Evolutionary conservation across 148 eudicot genomes (phyloP).

Genomic region (Cornus kousa): DNA sequence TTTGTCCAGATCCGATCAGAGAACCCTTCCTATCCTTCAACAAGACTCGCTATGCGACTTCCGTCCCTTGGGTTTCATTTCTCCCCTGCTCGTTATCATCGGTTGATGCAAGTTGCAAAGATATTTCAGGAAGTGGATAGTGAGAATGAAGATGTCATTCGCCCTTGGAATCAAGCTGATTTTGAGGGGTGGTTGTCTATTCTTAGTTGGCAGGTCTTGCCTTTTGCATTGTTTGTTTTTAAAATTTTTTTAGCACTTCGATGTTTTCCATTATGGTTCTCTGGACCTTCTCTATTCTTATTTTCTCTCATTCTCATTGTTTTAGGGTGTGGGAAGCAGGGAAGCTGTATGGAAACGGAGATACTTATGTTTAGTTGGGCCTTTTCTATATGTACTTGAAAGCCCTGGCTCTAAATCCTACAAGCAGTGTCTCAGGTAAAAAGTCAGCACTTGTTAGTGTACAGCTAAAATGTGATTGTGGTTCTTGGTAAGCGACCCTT

Average conservation of each 20-base stretch:
- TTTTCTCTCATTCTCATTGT: slow-evolving; percentile 12
- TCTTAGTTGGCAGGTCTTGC: slow-evolving; percentile 85
- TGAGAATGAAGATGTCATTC: slow-evolving; percentile 36
- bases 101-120: slow-evolving; percentile 82
- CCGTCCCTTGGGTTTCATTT: slow-evolving; percentile 90
- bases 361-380: slow-evolving; percentile 88
- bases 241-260: not conserved
- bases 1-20: slow-evolving; percentile 66
- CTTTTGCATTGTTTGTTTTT: not conserved
- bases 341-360: slow-evolving; percentile 94
- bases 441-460: no score
- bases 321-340: slow-evolving; percentile 88
- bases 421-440: slow-evolving; percentile 76
- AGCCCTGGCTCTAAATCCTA: slow-evolving; percentile 73
- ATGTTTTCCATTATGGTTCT: slow-evolving; percentile 5
- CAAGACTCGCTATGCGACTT: slow-evolving; percentile 81
- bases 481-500: no score
- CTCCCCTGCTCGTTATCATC: slow-evolving; percentile 98
- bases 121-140: slow-evolving; percentile 56
- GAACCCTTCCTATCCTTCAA: slow-evolving; percentile 74
- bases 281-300: slow-evolving; percentile 1
- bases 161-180: slow-evolving; percentile 91
- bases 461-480: no score
- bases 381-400: slow-evolving; percentile 78
- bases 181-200: slow-evolving; percentile 86